Evolutionary conservation across 257 asterid species (phyloP).

Genomic region (Buddleja alternifolia): DNA sequence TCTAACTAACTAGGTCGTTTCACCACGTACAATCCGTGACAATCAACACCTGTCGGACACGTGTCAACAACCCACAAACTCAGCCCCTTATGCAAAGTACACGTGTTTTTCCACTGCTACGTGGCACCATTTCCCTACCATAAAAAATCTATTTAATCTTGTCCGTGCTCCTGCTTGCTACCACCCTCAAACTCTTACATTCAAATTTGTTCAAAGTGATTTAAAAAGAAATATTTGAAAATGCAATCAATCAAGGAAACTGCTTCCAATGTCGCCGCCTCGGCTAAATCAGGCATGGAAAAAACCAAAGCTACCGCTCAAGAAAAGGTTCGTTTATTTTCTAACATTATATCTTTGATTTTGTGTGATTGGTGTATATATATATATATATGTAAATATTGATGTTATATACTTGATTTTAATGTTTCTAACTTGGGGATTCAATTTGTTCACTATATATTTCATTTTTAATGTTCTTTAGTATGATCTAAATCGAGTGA

Average conservation of each 20-base stretch:
- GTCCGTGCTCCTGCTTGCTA: neutral
- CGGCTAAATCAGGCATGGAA: slow-evolving; percentile 63
- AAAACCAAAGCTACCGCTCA: slow-evolving; percentile 51
- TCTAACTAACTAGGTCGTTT: neutral
- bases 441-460: neutral
- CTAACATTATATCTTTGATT: too few species aligned
- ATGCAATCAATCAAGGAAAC: slow-evolving; percentile 60
- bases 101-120: neutral
- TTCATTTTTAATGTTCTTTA: too few species aligned
- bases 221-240: neutral
- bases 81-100: too few species aligned
- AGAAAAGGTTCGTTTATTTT: slow-evolving; percentile 41
- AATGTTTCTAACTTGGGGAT: too few species aligned
- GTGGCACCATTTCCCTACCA: neutral
- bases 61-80: neutral
- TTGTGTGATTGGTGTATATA: too few species aligned
- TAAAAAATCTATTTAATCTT: neutral
- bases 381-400: neutral
- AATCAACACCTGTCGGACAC: slow-evolving; percentile 1
- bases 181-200: neutral
- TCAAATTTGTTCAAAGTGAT: neutral
- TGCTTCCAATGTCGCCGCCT: slow-evolving; percentile 54
- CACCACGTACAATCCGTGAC: neutral
- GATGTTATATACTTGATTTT: neutral
- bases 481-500: too few species aligned